Percentiles rank a stretch among this genome's conserved stretches.
Evolutionary conservation across 345 rosid genomes (phyloP).

Genomic region (Nephelium lappaceum): DNA sequence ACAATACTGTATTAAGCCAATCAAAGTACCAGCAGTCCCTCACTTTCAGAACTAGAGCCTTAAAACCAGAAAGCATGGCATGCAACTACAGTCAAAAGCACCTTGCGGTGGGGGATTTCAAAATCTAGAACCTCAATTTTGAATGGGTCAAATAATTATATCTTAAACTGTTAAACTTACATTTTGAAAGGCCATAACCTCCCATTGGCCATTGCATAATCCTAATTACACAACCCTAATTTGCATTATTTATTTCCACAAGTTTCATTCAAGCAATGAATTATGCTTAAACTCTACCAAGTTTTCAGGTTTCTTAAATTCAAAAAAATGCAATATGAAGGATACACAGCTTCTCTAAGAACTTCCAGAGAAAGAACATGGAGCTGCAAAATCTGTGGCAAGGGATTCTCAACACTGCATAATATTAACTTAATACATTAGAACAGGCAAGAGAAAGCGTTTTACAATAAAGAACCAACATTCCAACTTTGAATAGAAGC

Average conservation of each 20-base stretch:
- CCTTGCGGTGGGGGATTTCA: neutral
- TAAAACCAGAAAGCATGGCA: neutral
- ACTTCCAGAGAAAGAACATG: slow-evolving; percentile 69
- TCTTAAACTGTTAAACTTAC: neutral
- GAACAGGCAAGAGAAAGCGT: slow-evolving; percentile 19
- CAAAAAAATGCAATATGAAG: slow-evolving; percentile 30
- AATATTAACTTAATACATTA: slow-evolving; percentile 24
- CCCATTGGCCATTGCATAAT: neutral
- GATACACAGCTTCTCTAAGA: slow-evolving; percentile 82
- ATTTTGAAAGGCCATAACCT: neutral
- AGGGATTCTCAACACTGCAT: slow-evolving; percentile 54
- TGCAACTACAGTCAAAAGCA: neutral
- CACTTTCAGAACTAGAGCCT: slow-evolving; percentile 1
- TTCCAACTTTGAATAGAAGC: slow-evolving; percentile 3
- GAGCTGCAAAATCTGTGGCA: slow-evolving; percentile 52
- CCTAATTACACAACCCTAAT: slow-evolving; percentile 3
- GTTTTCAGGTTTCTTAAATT: slow-evolving; percentile 13
- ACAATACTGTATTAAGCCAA: slow-evolving; percentile 1
- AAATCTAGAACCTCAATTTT: neutral
- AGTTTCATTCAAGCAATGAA: slow-evolving; percentile 16
- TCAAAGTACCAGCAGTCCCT: neutral
- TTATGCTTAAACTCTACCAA: neutral
- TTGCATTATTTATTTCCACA: slow-evolving; percentile 8
- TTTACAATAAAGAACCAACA: neutral
- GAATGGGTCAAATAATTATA: neutral